Base-by-base conservation (phyloP, 805 yeast species). In the Candida silvicultrix region DNA sequence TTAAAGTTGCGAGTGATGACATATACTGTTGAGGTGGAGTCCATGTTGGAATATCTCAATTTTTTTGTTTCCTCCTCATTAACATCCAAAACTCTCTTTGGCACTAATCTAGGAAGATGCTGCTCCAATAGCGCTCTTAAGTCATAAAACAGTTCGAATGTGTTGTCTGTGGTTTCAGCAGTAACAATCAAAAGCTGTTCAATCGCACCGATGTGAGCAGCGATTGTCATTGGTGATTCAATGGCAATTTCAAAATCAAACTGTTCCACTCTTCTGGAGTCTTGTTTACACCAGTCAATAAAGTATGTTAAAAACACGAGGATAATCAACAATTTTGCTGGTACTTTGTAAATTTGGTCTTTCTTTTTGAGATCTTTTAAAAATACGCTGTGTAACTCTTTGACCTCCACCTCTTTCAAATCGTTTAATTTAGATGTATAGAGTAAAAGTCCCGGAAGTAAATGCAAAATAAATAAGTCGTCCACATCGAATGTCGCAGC, bases 271-370 rank as follows among this genome's bases (percentile, higher is more conserved):
- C 84, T 68, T 6, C 59, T 43, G 2, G 67, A 57, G 4, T 71
- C 67, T 9, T 63, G 51, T 56, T 83, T 85, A 59, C 89, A 83
- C 90, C 89, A 83, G 8, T 75, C 71, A 44, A 81, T 76, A 55
- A 83, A 81, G 43, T 70, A 69, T 1, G 85, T 73, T 42, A 81
- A 66, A 53, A 83, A 82, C 7, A 77, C 67, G 38, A 75, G 62
- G 2, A 76, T 63, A 1, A 81, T 59, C 2, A 78, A 59, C 25
- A 79, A 78, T 49, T 70, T 72, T 2, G 74, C 55, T 1, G 83
- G 83, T n/a, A 60, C 60, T 19, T 67, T 62, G 38, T 76, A 70
- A 12, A 82, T 62, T 22, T 65, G 55, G 10, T 71, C 74, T 42
- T 67, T 62, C 35, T 73, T 59, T 35, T 65, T 56, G 8, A 69